Conservation (phyloP, 2,329 filamentous ascomycete genomes). For the Phyllosticta paracitricarpa region DNA sequence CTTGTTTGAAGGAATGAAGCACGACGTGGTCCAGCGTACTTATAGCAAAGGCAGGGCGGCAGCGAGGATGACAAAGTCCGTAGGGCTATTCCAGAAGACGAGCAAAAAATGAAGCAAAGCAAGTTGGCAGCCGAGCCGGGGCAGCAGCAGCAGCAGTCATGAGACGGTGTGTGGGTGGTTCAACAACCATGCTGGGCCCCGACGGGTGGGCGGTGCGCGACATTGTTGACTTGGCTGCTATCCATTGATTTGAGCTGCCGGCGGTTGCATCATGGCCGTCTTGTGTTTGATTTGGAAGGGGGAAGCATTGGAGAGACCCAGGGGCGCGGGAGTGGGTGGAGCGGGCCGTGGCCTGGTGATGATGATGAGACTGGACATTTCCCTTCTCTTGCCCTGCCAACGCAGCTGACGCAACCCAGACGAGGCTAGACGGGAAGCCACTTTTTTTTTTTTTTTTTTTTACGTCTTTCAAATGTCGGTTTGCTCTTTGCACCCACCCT, state of each 20-base stretch:
- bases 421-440: not conserved
- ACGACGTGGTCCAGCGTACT: slow-evolving; percentile 4
- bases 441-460: not conserved
- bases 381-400: slow-evolving; percentile 1
- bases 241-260: slow-evolving; percentile 10
- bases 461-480: not conserved
- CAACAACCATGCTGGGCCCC: not conserved
- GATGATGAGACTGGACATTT: not conserved
- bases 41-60: not conserved
- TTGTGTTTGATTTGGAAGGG: slow-evolving; percentile 10
- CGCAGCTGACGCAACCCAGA: slow-evolving; percentile 7
- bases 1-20: slow-evolving; percentile 2
- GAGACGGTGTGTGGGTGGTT: slow-evolving; percentile 9
- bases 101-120: not conserved
- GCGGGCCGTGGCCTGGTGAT: slow-evolving; percentile 4
- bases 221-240: slow-evolving; percentile 8
- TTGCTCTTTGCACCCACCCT: not conserved
- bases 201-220: not conserved
- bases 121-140: slow-evolving; percentile 3
- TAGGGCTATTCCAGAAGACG: not conserved
- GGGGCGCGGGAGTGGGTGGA: slow-evolving; percentile 4
- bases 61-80: not conserved
- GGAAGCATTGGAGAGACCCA: not conserved
- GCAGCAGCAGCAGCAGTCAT: slow-evolving; percentile 5
- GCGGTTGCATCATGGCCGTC: slow-evolving; percentile 3